Evolutionary conservation across 2,329 filamentous ascomycete species (phyloP).

Genomic region (Aspergillus alliaceus): DNA sequence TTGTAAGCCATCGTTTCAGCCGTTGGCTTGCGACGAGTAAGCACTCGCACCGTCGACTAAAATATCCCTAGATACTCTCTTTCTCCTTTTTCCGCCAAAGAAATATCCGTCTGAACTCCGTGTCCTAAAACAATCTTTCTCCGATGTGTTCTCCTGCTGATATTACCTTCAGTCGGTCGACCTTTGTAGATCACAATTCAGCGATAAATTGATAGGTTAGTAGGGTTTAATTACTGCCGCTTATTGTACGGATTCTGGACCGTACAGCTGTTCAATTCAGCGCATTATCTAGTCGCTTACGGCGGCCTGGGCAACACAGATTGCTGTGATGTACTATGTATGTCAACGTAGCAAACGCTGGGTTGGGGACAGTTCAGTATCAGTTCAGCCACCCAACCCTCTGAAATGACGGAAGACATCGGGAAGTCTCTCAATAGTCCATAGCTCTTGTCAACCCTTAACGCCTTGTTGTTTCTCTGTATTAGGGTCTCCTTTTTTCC

Average conservation of each 20-base stretch:
- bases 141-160: neutral
- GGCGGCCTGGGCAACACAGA: neutral
- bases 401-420: constrained; percentile 10
- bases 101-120: neutral
- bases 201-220: neutral
- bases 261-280: neutral
- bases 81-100: neutral
- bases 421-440: constrained; percentile 4
- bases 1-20: constrained; percentile 20
- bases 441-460: constrained; percentile 13
- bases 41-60: neutral
- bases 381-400: neutral
- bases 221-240: neutral
- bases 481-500: constrained; percentile 2
- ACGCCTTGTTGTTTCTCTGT: neutral
- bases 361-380: neutral
- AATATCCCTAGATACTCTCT: constrained; percentile 6
- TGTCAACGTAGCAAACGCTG: constrained; percentile 4
- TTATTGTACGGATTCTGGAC: neutral
- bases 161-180: neutral
- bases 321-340: neutral
- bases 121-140: neutral
- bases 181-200: neutral
- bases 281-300: neutral
- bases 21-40: constrained; percentile 11